phyloP scores from a whole-genome alignment of 305 asterid species.

The Fraxinus sp. region DNA sequence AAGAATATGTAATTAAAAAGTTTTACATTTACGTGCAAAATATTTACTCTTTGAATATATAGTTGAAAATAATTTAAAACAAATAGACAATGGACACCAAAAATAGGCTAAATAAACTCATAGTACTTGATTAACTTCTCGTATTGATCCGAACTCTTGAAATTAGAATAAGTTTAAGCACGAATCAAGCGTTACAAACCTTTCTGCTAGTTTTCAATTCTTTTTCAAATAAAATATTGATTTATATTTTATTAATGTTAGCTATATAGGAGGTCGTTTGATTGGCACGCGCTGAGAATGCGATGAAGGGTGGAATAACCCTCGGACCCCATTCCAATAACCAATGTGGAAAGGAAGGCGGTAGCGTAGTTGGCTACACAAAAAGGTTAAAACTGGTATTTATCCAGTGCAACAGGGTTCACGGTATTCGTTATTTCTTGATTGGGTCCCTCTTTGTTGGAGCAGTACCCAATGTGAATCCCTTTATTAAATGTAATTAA shows the following conservation, averaged over 20 bases:
- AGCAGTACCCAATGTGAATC: not conserved
- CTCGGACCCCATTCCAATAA: slow-evolving; percentile 17
- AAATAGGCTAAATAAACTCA: too few species aligned
- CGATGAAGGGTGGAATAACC: not conserved
- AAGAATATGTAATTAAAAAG: too few species aligned
- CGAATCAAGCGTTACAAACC: not conserved
- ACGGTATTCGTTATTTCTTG: not conserved
- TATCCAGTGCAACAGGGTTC: slow-evolving; percentile 21
- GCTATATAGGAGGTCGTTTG: not conserved
- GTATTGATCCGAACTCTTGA: not conserved
- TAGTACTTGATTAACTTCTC: not conserved
- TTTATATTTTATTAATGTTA: not conserved
- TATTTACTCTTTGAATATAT: too few species aligned
- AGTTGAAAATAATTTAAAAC: too few species aligned
- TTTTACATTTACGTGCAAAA: too few species aligned
- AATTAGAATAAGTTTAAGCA: not conserved
- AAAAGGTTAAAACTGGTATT: not conserved
- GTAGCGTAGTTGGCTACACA: not conserved
- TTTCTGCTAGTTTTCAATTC: too few species aligned
- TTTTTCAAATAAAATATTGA: too few species aligned
- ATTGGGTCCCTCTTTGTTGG: slow-evolving; percentile 15
- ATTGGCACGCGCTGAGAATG: slow-evolving; percentile 17
- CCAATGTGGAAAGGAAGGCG: slow-evolving; percentile 22
- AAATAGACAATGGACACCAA: too few species aligned
- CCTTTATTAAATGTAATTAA: not conserved